Percentiles rank a stretch among this genome's conserved stretches.
phyloP scores from a whole-genome alignment of 2,329 filamentous ascomycete species.

The Colletotrichum sp. region DNA sequence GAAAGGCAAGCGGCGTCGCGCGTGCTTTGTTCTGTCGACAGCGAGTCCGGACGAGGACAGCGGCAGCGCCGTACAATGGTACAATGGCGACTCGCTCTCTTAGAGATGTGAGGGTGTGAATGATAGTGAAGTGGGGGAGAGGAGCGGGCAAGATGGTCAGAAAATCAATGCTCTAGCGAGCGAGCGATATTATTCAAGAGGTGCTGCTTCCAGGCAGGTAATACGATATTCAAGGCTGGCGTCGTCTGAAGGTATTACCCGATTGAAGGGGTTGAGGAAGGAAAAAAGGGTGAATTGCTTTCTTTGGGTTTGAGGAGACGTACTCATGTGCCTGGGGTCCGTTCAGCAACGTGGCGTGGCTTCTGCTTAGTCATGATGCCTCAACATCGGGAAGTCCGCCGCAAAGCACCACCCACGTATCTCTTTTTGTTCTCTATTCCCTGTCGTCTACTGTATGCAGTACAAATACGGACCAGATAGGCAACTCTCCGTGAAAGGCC shows the following conservation, averaged over 20 bases:
- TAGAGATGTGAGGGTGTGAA: background rate
- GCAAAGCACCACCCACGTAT: background rate
- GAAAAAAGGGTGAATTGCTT: background rate
- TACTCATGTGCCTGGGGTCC: background rate
- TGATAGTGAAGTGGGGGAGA: background rate
- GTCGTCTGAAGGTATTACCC: slow-evolving; percentile 22
- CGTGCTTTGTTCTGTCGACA: background rate
- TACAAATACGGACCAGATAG: background rate
- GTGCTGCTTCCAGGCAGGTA: slow-evolving; percentile 21
- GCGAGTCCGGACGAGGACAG: background rate
- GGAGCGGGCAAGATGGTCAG: background rate
- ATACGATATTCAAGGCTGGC: slow-evolving; percentile 21
- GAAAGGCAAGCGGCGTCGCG: background rate
- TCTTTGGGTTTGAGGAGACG: slow-evolving; percentile 11
- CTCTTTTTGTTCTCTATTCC: background rate
- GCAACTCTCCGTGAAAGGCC: background rate
- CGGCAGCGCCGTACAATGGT: background rate
- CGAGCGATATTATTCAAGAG: slow-evolving; percentile 14
- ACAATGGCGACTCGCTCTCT: background rate
- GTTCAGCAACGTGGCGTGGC: slow-evolving; percentile 20
- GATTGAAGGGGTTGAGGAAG: background rate
- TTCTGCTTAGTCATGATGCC: slow-evolving; percentile 6
- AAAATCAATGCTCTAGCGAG: slow-evolving; percentile 1
- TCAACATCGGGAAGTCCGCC: background rate
- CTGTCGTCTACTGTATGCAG: background rate